Base-by-base conservation (phyloP, 176 grass and related monocot genomes). In the Metroxylon sagu region DNA sequence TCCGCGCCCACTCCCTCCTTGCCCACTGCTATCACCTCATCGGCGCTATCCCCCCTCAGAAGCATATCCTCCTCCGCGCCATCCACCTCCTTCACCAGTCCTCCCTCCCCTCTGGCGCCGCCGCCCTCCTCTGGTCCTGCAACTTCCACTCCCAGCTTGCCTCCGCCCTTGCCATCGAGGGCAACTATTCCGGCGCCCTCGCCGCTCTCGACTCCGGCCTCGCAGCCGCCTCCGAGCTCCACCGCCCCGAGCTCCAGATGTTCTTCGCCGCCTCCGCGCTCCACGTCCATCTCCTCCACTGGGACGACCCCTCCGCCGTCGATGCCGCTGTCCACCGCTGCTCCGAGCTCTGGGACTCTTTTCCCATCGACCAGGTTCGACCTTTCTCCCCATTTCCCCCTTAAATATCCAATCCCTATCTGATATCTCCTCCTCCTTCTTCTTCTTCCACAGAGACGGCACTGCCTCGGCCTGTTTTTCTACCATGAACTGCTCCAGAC, bases 101-200 rank as follows among this genome's bases (percentile, higher is more conserved):
- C 0, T 57, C 78, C 14, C 49, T 66, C 0, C 26, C 48, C 50
- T 5, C 26, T 4, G 50, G 50, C 29, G 50, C 19, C 3, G 60
- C 31, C 0, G 58, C 83, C 19, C 80, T 96, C 49, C 81, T 97
- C 16, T 88, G 87, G 92, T 80, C 68, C 15, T 85, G 72, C 52
- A 91, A 97, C 62, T 88, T 97, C 74, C 85, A 96, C 49, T 74
- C 92, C 60, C 92, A 97, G 69, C 84, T 97, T 59, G 87, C 84
- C 25, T 91, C 92, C 5, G 78, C 84, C 3, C 70, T 91, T n/a
- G 76, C 76, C 50, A 59, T 73, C 52, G 92, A 91, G 5, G 92
- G 77, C 39, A 87, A 88, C 70, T 75, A 80, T 57, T 48, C 84
- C 10, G 77, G 69, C 8, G 87, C 93, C 5, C 83, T 97, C 30